These are phyloP conservation scores for Podospora anserina DNA, from an alignment of 495 filamentous ascomycete genomes.

Conservation along the genomic window DNA sequence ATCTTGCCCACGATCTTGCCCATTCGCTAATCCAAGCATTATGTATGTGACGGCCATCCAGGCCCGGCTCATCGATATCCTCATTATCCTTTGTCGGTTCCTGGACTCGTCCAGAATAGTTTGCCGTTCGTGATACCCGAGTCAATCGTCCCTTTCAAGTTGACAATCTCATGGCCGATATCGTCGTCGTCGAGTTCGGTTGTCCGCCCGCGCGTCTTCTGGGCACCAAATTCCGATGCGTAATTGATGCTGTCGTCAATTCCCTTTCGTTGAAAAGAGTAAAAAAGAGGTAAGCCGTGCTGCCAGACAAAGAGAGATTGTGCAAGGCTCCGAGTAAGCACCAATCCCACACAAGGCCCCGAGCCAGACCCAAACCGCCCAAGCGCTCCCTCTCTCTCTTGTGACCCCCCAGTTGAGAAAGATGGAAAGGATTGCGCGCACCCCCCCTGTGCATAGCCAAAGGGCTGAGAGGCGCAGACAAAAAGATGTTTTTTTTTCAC, in stretches of 20 bases:
- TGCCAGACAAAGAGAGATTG: neutral
- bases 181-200: neutral
- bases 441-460: slow-evolving; percentile 12
- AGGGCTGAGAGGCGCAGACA: slow-evolving; percentile 9
- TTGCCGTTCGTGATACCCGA: neutral
- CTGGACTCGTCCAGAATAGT: neutral
- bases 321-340: slow-evolving; percentile 7
- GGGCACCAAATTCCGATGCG: neutral
- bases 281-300: neutral
- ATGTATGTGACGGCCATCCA: slow-evolving; percentile 22
- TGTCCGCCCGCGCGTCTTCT: neutral
- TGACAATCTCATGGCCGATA: slow-evolving; percentile 11
- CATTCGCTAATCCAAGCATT: slow-evolving; percentile 11
- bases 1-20: neutral
- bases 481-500: neutral
- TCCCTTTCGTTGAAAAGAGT: neutral
- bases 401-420: slow-evolving; percentile 1
- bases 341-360: neutral
- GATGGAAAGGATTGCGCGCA: slow-evolving; percentile 19
- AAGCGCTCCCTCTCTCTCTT: slow-evolving; percentile 1
- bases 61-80: slow-evolving; percentile 16
- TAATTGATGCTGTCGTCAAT: neutral
- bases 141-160: neutral
- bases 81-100: slow-evolving; percentile 18
- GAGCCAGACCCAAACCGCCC: slow-evolving; percentile 2